These are phyloP conservation scores for Cordyceps sp. DNA, from an alignment of 2,329 filamentous ascomycete genomes.

Conservation along the genomic window DNA sequence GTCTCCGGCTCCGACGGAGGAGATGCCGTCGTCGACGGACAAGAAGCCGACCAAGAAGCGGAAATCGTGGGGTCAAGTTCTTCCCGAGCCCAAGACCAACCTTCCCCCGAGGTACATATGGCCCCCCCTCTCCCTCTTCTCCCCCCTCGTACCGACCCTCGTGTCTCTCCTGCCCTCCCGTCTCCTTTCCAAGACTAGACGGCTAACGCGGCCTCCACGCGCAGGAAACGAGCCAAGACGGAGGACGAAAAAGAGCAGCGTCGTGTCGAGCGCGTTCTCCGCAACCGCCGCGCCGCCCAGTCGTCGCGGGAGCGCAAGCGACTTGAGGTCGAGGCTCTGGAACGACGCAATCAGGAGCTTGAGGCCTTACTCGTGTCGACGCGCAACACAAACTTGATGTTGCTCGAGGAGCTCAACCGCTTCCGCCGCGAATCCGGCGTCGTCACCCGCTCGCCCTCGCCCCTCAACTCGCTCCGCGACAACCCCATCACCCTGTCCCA, in stretches of 20 bases:
- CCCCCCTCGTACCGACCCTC: too few species aligned
- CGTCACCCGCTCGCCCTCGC: slow-evolving; percentile 21
- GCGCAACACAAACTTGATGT: slow-evolving; percentile 36
- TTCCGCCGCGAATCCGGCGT: slow-evolving; percentile 27
- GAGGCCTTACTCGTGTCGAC: slow-evolving; percentile 40
- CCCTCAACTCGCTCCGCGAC: slow-evolving; percentile 23
- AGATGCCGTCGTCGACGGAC: too few species aligned
- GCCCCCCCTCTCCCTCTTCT: too few species aligned
- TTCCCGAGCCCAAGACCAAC: slow-evolving; percentile 92
- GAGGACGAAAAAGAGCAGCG: slow-evolving; percentile 98
- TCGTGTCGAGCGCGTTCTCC: slow-evolving; percentile 88
- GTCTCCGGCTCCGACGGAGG: slow-evolving; percentile 5
- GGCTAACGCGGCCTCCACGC: not conserved
- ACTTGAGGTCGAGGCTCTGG: slow-evolving; percentile 71
- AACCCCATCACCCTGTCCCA: slow-evolving; percentile 40
- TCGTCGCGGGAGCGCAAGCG: slow-evolving; percentile 91
- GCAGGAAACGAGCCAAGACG: slow-evolving; percentile 90
- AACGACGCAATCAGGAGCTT: slow-evolving; percentile 56
- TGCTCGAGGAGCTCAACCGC: slow-evolving; percentile 32
- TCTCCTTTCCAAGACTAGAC: not conserved
- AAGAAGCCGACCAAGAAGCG: slow-evolving; percentile 81
- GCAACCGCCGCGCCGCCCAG: slow-evolving; percentile 89
- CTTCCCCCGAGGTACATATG: slow-evolving; percentile 77
- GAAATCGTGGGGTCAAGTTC: slow-evolving; percentile 96
- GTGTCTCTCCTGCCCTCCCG: too few species aligned